Base-by-base conservation (phyloP, 208 protist species). In the Paratrypanosoma confusum region DNA sequence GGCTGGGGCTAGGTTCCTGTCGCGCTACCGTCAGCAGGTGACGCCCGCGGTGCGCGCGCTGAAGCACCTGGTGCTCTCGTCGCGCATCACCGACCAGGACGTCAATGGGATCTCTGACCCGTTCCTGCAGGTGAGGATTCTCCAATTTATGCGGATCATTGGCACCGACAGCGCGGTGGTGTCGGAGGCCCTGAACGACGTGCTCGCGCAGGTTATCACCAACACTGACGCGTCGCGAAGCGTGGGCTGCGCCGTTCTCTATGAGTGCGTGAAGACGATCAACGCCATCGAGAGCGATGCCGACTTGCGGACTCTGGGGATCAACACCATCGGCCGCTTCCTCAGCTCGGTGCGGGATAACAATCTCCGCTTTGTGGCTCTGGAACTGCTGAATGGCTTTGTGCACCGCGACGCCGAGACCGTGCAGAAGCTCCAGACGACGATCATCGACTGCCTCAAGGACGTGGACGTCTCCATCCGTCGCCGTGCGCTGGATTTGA, bases 301-400 rank as follows among this genome's bases (percentile, higher is more conserved):
- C 8, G 73, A 52, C 10, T 70, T 94, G 29, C 72, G 83, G 14
- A 58, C 91, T 13, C 82, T 99, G 24, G 97, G 93, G 6, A 81
- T 99, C 44, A 99, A 98, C 65, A 98, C 97, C 40, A 81, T 99
- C n/a, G 93, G 95, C 36, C 81, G 95, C 40, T 99, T 99, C 55
- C 72, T 99, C 6, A 52, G 79, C 13, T 71, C 67, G 3, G 95
- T 85, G 42, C 62, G 62, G n/a, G 96, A 99, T 61, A 99, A 99
- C 60, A 99, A 99, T 66, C 91, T 98, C 43, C 88, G 95, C 40
- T 98, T 98, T 59, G 96, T 99, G 0, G 96, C 96, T 0, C 72
- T 99, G 3, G 56, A 97, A 50, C 91, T 91, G 16, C 78, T 99
- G 17, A 57, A 88, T 24, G 71, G 84, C 33, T 93, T 95, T 23